phyloP scores from a whole-genome alignment of 169 alveolate genomes.

The Plasmodium vinckei region DNA sequence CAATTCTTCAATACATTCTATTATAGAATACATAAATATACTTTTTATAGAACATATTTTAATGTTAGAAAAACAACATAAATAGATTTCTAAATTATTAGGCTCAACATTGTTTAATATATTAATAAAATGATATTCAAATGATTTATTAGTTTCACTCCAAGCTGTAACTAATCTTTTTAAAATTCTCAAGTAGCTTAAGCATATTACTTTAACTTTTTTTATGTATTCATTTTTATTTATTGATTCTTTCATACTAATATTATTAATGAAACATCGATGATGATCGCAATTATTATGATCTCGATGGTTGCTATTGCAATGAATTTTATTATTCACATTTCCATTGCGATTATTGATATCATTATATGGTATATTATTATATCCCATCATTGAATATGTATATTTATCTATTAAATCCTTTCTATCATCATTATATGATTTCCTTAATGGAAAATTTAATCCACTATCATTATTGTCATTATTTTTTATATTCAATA shows the following conservation, averaged over 20 bases:
- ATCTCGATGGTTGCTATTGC: not conserved
- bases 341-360: not conserved
- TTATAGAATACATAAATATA: constrained; percentile 37
- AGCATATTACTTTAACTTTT: constrained; percentile 29
- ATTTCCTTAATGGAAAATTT: not conserved
- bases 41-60: constrained; percentile 32
- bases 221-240: constrained; percentile 24
- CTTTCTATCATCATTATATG: constrained; percentile 1
- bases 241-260: constrained; percentile 5
- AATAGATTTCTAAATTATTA: constrained; percentile 41
- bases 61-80: constrained; percentile 60
- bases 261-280: not conserved
- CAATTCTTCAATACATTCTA: constrained; percentile 58
- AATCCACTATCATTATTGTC: constrained; percentile 30
- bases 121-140: constrained; percentile 64
- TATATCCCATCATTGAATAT: not conserved
- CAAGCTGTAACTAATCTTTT: constrained; percentile 36
- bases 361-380: not conserved
- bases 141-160: constrained; percentile 49
- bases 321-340: not conserved
- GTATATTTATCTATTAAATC: not conserved
- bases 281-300: not conserved
- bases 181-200: constrained; percentile 53
- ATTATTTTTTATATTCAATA: constrained; percentile 26
- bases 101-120: constrained; percentile 34